Evolutionary conservation across 805 yeast species (phyloP).

Genomic region (Metschnikowia arizonensis): DNA sequence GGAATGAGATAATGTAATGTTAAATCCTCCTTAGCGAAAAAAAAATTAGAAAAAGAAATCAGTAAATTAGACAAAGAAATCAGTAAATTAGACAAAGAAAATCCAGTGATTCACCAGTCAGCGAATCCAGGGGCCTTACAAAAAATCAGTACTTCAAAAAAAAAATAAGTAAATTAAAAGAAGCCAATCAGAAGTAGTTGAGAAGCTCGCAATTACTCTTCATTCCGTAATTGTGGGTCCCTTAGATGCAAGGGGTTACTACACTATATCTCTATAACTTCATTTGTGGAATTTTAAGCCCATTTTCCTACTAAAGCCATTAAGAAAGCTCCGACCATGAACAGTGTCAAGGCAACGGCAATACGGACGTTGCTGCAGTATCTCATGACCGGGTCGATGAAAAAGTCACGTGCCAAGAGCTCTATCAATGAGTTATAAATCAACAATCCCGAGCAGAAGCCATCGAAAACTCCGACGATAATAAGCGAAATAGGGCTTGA

Average conservation of each 20-base stretch:
- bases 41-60: too few species aligned
- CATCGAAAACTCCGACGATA: slow-evolving; percentile 68
- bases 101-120: too few species aligned
- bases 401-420: slow-evolving; percentile 72
- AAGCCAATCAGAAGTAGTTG: too few species aligned
- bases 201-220: too few species aligned
- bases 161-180: too few species aligned
- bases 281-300: slow-evolving; percentile 40
- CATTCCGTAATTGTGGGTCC: too few species aligned
- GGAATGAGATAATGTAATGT: too few species aligned
- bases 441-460: slow-evolving; percentile 74
- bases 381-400: slow-evolving; percentile 58
- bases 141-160: too few species aligned
- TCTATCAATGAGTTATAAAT: slow-evolving; percentile 76
- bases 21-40: too few species aligned
- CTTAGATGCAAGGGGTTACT: background rate
- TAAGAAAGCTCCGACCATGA: slow-evolving; percentile 66
- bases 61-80: too few species aligned
- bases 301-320: slow-evolving; percentile 77
- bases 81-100: too few species aligned
- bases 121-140: too few species aligned
- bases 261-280: background rate
- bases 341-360: slow-evolving; percentile 48
- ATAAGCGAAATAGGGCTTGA: slow-evolving; percentile 56
- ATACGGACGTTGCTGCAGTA: slow-evolving; percentile 50